phyloP scores from a whole-genome alignment of 768 basidiomycete species.

The Podaxis pistillaris region DNA sequence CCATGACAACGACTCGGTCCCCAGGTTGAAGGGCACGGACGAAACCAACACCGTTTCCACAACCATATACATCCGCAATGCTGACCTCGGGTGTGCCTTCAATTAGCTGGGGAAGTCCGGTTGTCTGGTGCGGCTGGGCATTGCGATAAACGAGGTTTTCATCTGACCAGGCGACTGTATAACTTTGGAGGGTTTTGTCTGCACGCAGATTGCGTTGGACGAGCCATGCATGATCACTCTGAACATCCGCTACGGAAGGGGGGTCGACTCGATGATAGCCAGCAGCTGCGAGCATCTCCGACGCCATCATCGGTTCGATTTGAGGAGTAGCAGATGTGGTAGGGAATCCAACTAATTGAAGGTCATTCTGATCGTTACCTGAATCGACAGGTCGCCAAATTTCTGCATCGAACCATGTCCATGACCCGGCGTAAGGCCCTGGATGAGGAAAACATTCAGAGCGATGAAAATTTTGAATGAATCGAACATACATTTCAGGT shows the following conservation, averaged over 20 bases:
- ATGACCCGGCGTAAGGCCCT: background rate
- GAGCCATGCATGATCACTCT: background rate
- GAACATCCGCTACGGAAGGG: background rate
- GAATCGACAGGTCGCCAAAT: background rate
- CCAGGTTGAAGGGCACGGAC: background rate
- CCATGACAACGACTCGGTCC: background rate
- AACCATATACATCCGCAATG: background rate
- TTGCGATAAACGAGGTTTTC: background rate
- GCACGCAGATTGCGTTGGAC: background rate
- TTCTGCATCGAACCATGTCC: background rate
- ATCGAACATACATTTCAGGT: background rate
- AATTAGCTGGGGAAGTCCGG: background rate
- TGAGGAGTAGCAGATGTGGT: background rate
- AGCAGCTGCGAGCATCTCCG: background rate
- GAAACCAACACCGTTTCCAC: background rate
- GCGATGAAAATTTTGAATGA: background rate
- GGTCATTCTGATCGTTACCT: background rate
- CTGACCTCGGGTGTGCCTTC: background rate
- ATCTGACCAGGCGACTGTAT: background rate
- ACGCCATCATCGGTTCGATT: background rate
- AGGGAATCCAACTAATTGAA: background rate
- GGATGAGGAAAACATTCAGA: background rate
- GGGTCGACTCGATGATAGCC: background rate
- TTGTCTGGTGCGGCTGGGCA: background rate
- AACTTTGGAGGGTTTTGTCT: background rate